Evolutionary conservation across 2,329 filamentous ascomycete genomes (phyloP).

Genomic region (Trichophyton rubrum): DNA sequence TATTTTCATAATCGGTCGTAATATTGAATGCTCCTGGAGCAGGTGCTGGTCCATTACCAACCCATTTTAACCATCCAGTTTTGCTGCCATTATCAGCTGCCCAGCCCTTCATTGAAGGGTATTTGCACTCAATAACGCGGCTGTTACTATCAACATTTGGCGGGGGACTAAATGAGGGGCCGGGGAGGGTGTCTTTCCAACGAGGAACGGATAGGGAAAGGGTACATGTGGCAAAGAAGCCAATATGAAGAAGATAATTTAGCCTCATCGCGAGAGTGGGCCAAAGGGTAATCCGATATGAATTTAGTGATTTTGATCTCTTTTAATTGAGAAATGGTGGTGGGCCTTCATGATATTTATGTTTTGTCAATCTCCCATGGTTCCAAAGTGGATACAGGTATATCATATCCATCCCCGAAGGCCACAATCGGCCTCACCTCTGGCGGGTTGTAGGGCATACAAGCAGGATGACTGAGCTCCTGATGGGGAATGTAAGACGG

Average conservation of each 20-base stretch:
- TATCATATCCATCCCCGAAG: neutral
- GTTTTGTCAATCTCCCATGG: neutral
- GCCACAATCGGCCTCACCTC: neutral
- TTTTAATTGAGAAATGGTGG: neutral
- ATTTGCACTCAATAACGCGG: constrained; percentile 8
- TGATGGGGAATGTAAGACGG: neutral
- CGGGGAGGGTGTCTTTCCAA: neutral
- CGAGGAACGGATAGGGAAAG: neutral
- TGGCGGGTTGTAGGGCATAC: neutral
- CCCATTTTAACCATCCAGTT: constrained; percentile 11
- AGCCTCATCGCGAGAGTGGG: neutral
- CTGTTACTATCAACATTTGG: constrained; percentile 9
- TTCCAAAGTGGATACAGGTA: neutral
- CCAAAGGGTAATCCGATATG: neutral
- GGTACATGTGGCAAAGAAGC: neutral
- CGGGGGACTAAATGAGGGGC: constrained; percentile 5
- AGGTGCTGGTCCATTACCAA: constrained; percentile 3
- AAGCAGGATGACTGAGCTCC: neutral
- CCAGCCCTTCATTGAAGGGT: constrained; percentile 10
- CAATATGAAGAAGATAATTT: neutral
- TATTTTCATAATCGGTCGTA: constrained; percentile 10
- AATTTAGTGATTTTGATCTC: neutral
- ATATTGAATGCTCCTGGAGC: constrained; percentile 6
- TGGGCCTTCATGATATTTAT: neutral
- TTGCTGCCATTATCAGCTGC: constrained; percentile 5